Percentiles rank a stretch among this genome's conserved stretches.
These are phyloP conservation scores for Daphne laureola DNA, from an alignment of 441 rosid genomes.

Conservation along the genomic window DNA sequence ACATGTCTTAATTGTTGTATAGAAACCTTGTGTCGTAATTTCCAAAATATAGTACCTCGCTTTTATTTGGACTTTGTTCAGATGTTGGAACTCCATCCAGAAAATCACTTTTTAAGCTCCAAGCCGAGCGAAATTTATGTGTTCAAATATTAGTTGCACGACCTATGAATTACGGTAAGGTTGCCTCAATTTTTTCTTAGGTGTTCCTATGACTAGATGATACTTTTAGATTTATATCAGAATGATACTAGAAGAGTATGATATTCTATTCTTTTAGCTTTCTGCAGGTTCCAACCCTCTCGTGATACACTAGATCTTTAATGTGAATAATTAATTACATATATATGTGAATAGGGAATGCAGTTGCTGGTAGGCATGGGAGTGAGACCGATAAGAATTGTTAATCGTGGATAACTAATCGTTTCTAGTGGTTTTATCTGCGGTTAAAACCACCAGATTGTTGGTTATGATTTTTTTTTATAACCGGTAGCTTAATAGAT, in stretches of 20 bases:
- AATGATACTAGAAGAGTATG: constrained; percentile 10
- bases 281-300: constrained; percentile 51
- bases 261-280: constrained; percentile 10
- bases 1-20: constrained; percentile 12
- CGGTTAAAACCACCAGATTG: too few relatives aligned
- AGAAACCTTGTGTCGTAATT: constrained; percentile 5
- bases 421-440: too few relatives aligned
- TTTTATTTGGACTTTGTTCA: constrained; percentile 25
- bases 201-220: constrained; percentile 4
- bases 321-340: too few relatives aligned
- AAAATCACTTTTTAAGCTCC: constrained; percentile 94
- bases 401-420: too few relatives aligned
- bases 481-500: too few relatives aligned
- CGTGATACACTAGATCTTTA: constrained; percentile 77
- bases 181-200: constrained; percentile 16
- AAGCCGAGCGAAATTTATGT: constrained; percentile 91
- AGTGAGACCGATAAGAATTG: too few relatives aligned
- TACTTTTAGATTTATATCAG: neutral
- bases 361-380: too few relatives aligned
- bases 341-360: too few relatives aligned
- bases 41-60: constrained; percentile 7
- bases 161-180: constrained; percentile 58
- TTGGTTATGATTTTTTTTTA: too few relatives aligned
- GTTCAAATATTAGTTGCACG: constrained; percentile 83
- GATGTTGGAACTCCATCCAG: constrained; percentile 97